Base-by-base conservation (phyloP, 495 filamentous ascomycete species). In the Penicillium diatomitis region DNA sequence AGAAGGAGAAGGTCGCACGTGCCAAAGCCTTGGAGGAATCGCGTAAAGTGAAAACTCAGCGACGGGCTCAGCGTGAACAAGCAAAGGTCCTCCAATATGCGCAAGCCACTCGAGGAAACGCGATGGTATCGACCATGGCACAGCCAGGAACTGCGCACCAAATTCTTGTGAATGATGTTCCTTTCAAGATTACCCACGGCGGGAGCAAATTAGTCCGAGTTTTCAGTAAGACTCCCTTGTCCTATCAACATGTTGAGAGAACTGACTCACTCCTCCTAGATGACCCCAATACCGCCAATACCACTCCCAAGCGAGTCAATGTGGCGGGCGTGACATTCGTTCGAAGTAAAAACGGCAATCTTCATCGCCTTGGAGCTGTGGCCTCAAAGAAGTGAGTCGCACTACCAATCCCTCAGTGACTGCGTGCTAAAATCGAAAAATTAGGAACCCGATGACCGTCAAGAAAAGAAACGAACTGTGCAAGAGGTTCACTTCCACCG, bases 331-430 rank as follows among this genome's bases (percentile, higher is more conserved):
- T 96, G 48, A 81, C 77, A 37, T 97, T 96, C 65, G 78, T 88
- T 52, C 79, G 91, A 47, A 96, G 87, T 66, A 95, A 92, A 63
- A 85, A 85, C 55, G 91, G 91, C 46, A 97, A 97, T 48, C 77
- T 97, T 46, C 85, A 88, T 57, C 87, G 89, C 27, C 60, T 73
- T 40, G 71, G 70, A 30, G 69, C 66, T 6, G 70, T 73, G 27
- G 65, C 65, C 11, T 68, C 64, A 39, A 75, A 71, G 49, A 71
- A 62, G 71, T 73, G 54, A 55, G 58, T 53, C 32, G 9, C 5
- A 33, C 29, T 38, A 27, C 20, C 7, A 8, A 38, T 11, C 2
- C 33, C 12, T 8, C 32, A 53, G 11, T 35, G n/a, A 20, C 40
- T 40, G 53, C 65, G 70, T 34, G 69, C 52, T 33, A 44, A 43